phyloP scores from a whole-genome alignment of 2,329 filamentous ascomycete genomes.

The Aureobasidium sp. region DNA sequence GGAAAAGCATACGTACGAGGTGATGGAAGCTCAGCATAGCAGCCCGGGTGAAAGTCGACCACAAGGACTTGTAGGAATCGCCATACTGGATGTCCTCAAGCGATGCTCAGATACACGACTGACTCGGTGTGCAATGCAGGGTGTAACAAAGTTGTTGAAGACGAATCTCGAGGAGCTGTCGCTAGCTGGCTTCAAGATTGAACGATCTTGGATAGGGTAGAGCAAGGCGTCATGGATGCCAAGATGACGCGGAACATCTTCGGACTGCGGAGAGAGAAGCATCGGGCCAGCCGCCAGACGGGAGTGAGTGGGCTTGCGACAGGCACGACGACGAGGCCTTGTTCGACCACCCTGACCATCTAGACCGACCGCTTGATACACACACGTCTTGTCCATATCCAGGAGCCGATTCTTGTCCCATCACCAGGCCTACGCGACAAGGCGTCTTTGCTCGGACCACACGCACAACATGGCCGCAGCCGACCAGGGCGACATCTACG shows the following conservation, averaged over 20 bases:
- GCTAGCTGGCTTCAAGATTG: too few relatives aligned
- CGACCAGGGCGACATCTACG: conserved; percentile 50
- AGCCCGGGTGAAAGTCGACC: not conserved
- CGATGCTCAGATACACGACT: not conserved
- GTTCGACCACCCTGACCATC: not conserved
- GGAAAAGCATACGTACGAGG: too few relatives aligned
- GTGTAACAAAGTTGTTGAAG: too few relatives aligned
- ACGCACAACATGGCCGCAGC: conserved; percentile 33
- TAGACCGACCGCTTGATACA: too few relatives aligned
- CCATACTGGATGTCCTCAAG: not conserved
- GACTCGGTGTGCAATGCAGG: not conserved
- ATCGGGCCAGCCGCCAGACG: too few relatives aligned
- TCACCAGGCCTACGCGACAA: not conserved
- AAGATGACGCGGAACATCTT: not conserved
- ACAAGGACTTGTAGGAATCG: not conserved
- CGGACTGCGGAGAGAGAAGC: not conserved
- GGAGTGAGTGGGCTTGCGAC: not conserved
- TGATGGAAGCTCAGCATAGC: not conserved
- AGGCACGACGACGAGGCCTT: not conserved
- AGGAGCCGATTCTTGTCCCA: not conserved
- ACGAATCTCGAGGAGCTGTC: too few relatives aligned
- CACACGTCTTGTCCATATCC: not conserved
- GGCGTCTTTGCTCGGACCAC: not conserved
- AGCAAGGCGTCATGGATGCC: not conserved
- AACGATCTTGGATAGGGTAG: too few relatives aligned